phyloP scores from a whole-genome alignment of 2,329 filamentous ascomycete genomes.

The Aureobasidium sp. region DNA sequence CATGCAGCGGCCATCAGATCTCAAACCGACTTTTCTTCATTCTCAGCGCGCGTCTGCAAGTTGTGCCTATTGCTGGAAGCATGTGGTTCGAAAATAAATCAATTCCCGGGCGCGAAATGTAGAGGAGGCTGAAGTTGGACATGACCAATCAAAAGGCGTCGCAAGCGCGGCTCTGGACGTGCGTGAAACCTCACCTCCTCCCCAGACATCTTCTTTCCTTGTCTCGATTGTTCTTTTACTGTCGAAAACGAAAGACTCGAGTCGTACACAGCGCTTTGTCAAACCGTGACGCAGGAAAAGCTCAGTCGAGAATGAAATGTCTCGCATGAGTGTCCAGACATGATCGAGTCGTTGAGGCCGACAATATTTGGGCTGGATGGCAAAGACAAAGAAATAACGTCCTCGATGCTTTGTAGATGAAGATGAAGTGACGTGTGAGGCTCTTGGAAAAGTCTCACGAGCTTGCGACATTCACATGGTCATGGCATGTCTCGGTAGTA shows the following conservation, averaged over 20 bases:
- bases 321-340: not conserved
- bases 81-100: not conserved
- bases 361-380: not conserved
- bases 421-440: not conserved
- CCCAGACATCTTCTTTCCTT: not conserved
- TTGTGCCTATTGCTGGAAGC: not conserved
- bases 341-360: not conserved
- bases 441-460: not conserved
- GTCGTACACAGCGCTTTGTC: slow-evolving; percentile 13
- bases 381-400: not conserved
- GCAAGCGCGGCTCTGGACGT: slow-evolving; percentile 6
- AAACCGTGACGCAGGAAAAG: not conserved
- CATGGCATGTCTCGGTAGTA: not conserved
- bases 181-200: slow-evolving; percentile 7
- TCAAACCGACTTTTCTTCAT: not conserved
- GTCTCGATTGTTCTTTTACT: not conserved
- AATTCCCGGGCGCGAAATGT: not conserved
- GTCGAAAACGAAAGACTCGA: not conserved
- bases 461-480: slow-evolving; percentile 1
- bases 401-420: not conserved
- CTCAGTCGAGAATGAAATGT: not conserved
- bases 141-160: slow-evolving; percentile 1
- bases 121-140: not conserved
- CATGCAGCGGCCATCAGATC: not conserved
- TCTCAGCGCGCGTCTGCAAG: not conserved